Base-by-base conservation (phyloP, 2,329 filamentous ascomycete species). In the Biscogniauxia mediterranea region DNA sequence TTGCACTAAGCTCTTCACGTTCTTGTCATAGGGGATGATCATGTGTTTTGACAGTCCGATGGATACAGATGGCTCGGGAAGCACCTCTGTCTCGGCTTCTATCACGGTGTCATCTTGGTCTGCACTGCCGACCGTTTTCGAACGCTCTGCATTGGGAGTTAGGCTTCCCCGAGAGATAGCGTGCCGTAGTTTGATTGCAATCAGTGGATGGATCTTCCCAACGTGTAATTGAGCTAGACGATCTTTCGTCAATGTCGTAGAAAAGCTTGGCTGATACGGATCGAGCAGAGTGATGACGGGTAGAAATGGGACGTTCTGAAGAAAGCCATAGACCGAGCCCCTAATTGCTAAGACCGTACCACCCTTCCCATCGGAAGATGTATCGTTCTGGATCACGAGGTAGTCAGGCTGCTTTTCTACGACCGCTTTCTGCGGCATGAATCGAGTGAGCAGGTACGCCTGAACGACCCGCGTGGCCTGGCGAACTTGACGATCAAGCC, bases 261-360 rank as follows among this genome's bases (percentile, higher is more conserved):
- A 74, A 2, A 74, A 68, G 9, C 75, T 68, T 1, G 76, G 79
- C 57, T 80, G 79, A 55, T 78, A 79, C 32, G 72, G 74, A 64
- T 78, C 77, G 1, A 70, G 68, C 25, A 76, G 63, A 1, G 78
- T 68, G 13, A 74, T 62, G 5, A 74, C 64, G 2, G 74, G 71
- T 2, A 77, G 66, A 28, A 64, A 67, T 21, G 71, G 71, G 9
- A 73, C 66, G 23, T 71, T 70, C 38, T 73, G 71, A 20, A 75
- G 64, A 15, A 80, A 69, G 0, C 78, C 78, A 49, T 81, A 80
- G 0, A 78, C 69, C 0, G 77, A 78, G 1, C 74, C 76, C 1
- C 76, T 74, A 15, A 81, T 60, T 1, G 74, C 78, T 9, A 81
- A 54, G 6, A 74, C 74, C 3, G 79, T 78, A 5, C 49, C 54